phyloP scores from a whole-genome alignment of 495 filamentous ascomycete genomes.

The Aspergillus indologenus region DNA sequence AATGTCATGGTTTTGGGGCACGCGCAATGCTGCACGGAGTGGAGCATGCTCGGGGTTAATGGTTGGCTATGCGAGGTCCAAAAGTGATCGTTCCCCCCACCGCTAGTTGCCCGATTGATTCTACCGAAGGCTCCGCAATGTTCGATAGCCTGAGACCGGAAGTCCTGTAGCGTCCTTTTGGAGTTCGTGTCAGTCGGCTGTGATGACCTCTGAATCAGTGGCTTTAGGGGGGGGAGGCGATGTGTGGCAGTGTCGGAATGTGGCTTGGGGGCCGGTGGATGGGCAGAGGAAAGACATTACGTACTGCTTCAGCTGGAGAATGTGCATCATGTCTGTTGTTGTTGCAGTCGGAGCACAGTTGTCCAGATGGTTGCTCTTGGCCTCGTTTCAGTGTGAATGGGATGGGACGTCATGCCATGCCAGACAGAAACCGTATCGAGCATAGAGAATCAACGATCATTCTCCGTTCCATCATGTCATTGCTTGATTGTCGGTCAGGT shows the following conservation, averaged over 20 bases:
- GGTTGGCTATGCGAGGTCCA: neutral
- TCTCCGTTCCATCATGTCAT: neutral
- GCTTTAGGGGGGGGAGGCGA: neutral
- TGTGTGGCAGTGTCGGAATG: neutral
- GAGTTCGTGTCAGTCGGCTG: neutral
- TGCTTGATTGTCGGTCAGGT: neutral
- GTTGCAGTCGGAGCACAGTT: neutral
- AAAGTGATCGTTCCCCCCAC: neutral
- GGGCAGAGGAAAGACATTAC: neutral
- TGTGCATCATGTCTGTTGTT: neutral
- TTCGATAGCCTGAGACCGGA: neutral
- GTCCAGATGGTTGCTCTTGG: neutral
- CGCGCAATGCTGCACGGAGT: neutral
- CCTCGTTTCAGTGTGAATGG: neutral
- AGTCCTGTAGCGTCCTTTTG: neutral
- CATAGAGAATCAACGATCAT: neutral
- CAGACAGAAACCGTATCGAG: neutral
- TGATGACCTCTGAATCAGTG: neutral
- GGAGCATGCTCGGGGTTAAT: neutral
- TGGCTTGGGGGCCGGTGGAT: neutral
- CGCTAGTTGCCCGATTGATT: neutral
- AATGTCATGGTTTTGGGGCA: neutral
- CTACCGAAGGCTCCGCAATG: neutral
- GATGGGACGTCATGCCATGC: neutral
- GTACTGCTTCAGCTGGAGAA: neutral